These are phyloP conservation scores for Colletotrichum paranaense DNA, from an alignment of 2,329 filamentous ascomycete genomes.

Conservation along the genomic window DNA sequence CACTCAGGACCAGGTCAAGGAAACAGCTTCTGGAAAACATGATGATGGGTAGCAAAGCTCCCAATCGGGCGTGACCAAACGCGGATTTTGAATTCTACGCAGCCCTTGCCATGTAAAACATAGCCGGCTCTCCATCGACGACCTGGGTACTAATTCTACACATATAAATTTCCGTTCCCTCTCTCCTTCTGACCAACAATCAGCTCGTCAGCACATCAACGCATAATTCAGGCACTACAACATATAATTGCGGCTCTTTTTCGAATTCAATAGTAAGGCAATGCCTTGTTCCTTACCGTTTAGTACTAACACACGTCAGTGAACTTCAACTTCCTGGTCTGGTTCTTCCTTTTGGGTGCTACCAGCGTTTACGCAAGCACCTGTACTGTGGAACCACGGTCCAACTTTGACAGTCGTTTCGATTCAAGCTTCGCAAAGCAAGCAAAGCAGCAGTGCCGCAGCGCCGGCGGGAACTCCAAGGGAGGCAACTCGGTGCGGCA, in stretches of 20 bases:
- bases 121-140: neutral
- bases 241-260: no score
- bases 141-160: no score
- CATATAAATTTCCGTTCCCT: neutral
- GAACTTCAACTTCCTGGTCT: neutral
- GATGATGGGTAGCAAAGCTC: neutral
- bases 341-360: neutral
- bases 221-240: no score
- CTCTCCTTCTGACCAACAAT: no score
- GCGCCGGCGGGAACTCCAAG: neutral
- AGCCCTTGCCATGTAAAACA: neutral
- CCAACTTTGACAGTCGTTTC: neutral
- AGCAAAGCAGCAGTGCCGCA: neutral
- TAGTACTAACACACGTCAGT: neutral
- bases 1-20: neutral
- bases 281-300: no score
- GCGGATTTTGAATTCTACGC: no score
- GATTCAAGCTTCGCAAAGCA: neutral
- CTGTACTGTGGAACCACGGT: neutral
- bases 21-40: neutral
- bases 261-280: neutral
- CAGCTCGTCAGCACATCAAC: no score
- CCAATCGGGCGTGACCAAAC: no score
- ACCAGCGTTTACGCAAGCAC: neutral
- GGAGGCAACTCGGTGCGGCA: neutral